Conservation (phyloP, 805 yeast genomes). For the Ogataea glucozyma region DNA sequence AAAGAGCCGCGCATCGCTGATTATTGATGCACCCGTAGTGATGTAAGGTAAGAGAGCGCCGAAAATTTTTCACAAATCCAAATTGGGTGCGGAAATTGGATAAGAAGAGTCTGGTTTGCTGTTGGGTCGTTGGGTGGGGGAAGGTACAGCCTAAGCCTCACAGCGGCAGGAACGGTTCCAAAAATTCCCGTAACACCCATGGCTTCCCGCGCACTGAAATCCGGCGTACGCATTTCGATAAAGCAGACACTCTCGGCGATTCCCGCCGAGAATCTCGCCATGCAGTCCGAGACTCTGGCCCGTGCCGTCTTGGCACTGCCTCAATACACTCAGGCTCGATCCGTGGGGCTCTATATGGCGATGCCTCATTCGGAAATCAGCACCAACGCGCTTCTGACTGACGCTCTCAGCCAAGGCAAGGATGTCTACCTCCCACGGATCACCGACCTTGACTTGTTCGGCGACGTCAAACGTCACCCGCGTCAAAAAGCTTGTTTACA, state of each 20-base stretch:
- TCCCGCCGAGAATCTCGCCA: slow-evolving; percentile 5
- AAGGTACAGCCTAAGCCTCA: background rate
- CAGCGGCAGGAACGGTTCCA: too few relatives aligned
- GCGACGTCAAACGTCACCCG: slow-evolving; percentile 26
- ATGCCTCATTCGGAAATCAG: slow-evolving; percentile 73
- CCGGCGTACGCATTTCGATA: slow-evolving; percentile 7
- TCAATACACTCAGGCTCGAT: slow-evolving; percentile 45
- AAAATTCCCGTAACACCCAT: background rate
- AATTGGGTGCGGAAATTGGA: background rate
- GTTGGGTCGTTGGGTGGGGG: background rate
- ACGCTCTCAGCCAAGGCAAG: slow-evolving; percentile 50
- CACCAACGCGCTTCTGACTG: slow-evolving; percentile 54
- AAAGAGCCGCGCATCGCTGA: slow-evolving; percentile 7
- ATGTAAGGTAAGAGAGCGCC: slow-evolving; percentile 5
- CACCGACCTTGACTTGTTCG: slow-evolving; percentile 33
- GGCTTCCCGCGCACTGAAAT: slow-evolving; percentile 6
- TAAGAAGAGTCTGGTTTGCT: background rate
- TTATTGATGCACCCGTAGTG: slow-evolving; percentile 12
- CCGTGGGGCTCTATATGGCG: slow-evolving; percentile 70
- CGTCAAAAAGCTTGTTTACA: slow-evolving; percentile 47
- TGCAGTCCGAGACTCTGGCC: slow-evolving; percentile 15
- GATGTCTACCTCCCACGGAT: slow-evolving; percentile 57
- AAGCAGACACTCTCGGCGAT: slow-evolving; percentile 6
- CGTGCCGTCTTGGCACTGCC: slow-evolving; percentile 8
- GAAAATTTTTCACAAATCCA: slow-evolving; percentile 11